Evolutionary conservation across 495 filamentous ascomycete genomes (phyloP).

Genomic region (Mycothermus thermophilus): DNA sequence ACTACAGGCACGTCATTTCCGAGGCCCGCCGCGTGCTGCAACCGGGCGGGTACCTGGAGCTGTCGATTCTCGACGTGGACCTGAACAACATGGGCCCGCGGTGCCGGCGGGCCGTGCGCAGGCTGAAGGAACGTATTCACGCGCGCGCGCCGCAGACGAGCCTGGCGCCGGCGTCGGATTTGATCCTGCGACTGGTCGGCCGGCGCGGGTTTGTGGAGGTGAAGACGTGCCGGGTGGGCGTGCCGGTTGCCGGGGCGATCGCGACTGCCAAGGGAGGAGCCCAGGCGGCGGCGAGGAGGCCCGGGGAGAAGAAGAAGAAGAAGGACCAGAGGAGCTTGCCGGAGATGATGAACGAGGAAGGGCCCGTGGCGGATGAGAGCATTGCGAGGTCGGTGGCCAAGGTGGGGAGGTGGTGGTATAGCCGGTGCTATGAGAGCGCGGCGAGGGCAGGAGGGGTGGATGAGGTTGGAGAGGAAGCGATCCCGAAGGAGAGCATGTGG

Average conservation of each 20-base stretch:
- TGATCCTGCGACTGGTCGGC: constrained; percentile 60
- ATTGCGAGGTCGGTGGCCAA: constrained; percentile 85
- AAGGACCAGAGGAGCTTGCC: constrained; percentile 46
- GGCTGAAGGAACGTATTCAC: constrained; percentile 63
- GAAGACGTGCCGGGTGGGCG: constrained; percentile 74
- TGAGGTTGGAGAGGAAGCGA: constrained; percentile 21
- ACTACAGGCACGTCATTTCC: constrained; percentile 67
- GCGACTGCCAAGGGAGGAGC: constrained; percentile 6
- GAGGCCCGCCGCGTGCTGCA: constrained; percentile 86
- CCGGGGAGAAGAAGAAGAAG: constrained; percentile 12
- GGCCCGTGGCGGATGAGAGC: constrained; percentile 52
- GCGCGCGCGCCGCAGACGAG: constrained; percentile 41
- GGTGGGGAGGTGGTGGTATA: constrained; percentile 96
- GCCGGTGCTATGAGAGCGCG: constrained; percentile 66
- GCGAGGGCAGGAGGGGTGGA: constrained; percentile 36
- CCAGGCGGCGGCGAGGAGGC: neutral
- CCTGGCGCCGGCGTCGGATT: constrained; percentile 64
- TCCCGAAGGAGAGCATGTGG: constrained; percentile 57
- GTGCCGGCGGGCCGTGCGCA: constrained; percentile 60
- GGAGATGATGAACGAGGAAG: constrained; percentile 55
- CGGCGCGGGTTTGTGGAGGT: constrained; percentile 70
- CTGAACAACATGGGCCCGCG: constrained; percentile 76
- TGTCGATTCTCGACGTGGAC: constrained; percentile 72
- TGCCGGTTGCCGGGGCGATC: constrained; percentile 70
- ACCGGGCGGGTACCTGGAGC: constrained; percentile 78